These are phyloP conservation scores for Irpex sp. DNA, from an alignment of 1,284 basidiomycete species.

Conservation along the genomic window DNA sequence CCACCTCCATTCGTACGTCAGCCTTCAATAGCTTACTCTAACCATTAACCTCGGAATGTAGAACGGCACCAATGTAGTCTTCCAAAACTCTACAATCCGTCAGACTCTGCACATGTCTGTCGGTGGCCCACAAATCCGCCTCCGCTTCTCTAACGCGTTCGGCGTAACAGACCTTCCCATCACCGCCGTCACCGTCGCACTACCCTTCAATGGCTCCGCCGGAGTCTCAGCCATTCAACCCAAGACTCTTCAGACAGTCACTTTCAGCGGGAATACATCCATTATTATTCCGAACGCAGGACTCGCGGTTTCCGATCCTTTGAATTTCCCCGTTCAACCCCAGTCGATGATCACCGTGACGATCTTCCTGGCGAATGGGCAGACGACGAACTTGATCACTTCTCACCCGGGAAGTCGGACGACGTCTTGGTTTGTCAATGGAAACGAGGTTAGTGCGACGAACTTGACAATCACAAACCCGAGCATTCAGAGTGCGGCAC, in stretches of 20 bases:
- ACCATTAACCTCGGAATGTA: constrained; percentile 2
- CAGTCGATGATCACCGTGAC: constrained; percentile 37
- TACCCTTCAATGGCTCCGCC: constrained; percentile 33
- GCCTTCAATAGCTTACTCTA: not conserved
- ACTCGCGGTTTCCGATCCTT: constrained; percentile 41
- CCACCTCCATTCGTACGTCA: constrained; percentile 34
- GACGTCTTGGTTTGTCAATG: constrained; percentile 39
- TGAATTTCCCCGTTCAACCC: constrained; percentile 34
- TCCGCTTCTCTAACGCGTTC: constrained; percentile 47
- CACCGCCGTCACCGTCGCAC: constrained; percentile 39
- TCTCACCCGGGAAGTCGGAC: constrained; percentile 48
- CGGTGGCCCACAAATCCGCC: constrained; percentile 35
- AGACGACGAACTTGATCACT: constrained; percentile 37
- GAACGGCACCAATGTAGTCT: constrained; percentile 33
- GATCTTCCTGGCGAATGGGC: constrained; percentile 38
- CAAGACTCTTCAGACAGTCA: constrained; percentile 33
- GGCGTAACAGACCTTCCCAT: constrained; percentile 40
- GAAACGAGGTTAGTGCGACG: constrained; percentile 33
- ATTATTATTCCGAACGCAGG: constrained; percentile 43
- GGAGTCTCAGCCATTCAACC: constrained; percentile 34
- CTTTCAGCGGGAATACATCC: constrained; percentile 39
- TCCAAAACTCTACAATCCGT: constrained; percentile 43
- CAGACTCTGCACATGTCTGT: constrained; percentile 44
- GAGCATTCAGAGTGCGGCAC: constrained; percentile 28
- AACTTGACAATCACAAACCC: constrained; percentile 29